Evolutionary conservation across 2,329 filamentous ascomycete species (phyloP).

Genomic region (Bipolaris oryzae): DNA sequence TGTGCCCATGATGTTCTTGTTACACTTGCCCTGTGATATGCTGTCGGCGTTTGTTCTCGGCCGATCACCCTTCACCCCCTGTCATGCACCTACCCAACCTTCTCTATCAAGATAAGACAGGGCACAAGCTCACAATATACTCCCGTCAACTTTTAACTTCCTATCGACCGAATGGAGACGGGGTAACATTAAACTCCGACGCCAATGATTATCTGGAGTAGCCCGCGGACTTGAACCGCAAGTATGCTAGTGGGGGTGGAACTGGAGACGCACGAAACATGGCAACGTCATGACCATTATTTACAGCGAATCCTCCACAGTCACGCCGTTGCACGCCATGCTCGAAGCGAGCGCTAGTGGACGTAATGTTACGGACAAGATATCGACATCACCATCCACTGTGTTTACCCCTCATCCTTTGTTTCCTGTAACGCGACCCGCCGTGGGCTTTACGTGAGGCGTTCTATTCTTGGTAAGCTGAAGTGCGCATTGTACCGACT

Average conservation of each 20-base stretch:
- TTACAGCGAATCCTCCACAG: constrained; percentile 11
- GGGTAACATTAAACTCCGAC: neutral
- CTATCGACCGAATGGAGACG: neutral
- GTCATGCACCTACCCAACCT: neutral
- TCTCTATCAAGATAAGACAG: neutral
- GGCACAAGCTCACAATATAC: neutral
- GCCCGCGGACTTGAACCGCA: neutral
- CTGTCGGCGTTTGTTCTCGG: neutral
- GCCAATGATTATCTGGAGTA: neutral
- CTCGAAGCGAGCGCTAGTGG: constrained; percentile 12
- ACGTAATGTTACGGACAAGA: constrained; percentile 27
- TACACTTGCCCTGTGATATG: neutral
- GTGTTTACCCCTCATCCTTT: neutral
- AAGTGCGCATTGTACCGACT: constrained; percentile 11
- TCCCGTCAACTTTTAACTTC: neutral
- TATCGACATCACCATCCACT: neutral
- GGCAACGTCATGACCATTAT: constrained; percentile 22
- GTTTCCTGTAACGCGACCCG: neutral
- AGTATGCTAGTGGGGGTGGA: neutral
- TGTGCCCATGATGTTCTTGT: neutral
- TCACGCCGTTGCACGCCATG: constrained; percentile 3
- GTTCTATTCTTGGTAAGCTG: constrained; percentile 33
- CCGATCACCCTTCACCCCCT: neutral
- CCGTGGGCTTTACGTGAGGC: constrained; percentile 11
- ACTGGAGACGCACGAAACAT: constrained; percentile 12